Conservation (phyloP, 2,329 filamentous ascomycete genomes). For the Capronia americana region DNA sequence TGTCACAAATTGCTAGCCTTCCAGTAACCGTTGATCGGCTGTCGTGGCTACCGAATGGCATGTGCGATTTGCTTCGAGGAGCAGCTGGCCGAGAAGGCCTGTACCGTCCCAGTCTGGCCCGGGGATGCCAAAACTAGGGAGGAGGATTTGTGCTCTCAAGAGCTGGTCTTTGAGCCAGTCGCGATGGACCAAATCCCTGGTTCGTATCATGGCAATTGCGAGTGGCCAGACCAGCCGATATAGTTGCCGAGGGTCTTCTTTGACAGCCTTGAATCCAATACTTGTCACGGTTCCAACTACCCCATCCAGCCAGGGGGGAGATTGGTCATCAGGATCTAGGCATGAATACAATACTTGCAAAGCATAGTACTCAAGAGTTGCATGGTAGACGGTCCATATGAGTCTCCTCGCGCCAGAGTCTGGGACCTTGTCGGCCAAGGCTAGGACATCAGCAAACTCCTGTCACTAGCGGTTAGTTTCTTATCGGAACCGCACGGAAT, state of each 20-base stretch:
- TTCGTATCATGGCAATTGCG: conserved; percentile 46
- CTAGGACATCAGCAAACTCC: conserved; percentile 48
- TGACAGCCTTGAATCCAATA: conserved; percentile 45
- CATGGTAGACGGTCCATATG: conserved; percentile 47
- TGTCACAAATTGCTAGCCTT: not conserved
- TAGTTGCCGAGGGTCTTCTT: conserved; percentile 43
- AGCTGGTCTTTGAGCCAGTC: conserved; percentile 45
- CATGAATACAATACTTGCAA: conserved; percentile 45
- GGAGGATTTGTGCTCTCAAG: conserved; percentile 15
- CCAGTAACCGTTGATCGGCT: conserved; percentile 7
- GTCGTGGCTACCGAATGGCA: conserved; percentile 11
- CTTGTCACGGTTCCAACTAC: conserved; percentile 44
- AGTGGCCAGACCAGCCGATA: conserved; percentile 46
- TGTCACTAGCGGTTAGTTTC: conserved; percentile 26
- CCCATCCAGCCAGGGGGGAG: conserved; percentile 41
- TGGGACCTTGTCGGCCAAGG: conserved; percentile 45
- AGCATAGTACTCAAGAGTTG: conserved; percentile 45
- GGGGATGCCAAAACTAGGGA: conserved; percentile 13
- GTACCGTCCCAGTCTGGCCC: conserved; percentile 13
- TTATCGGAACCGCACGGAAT: not conserved
- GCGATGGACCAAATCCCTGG: conserved; percentile 41
- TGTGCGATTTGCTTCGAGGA: conserved; percentile 19
- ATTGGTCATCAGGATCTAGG: conserved; percentile 37
- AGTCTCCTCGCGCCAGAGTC: conserved; percentile 44
- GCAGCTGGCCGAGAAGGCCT: conserved; percentile 18